phyloP scores from a whole-genome alignment of 768 basidiomycete species.

The Mycena albidolilacea region DNA sequence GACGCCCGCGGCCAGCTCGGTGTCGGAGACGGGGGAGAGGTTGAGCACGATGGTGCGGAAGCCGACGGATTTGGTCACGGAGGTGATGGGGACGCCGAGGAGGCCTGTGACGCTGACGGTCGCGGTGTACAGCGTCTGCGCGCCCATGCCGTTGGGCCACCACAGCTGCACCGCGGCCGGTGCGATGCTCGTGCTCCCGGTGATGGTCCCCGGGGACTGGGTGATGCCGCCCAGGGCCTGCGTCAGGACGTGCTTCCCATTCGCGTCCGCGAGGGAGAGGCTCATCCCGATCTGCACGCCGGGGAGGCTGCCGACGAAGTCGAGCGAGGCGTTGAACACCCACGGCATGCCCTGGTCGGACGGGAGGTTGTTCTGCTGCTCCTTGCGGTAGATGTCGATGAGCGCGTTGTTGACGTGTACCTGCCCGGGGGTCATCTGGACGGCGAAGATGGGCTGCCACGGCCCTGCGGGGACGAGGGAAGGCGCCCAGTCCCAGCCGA shows the following conservation, averaged over 20 bases:
- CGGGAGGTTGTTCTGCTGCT: conserved; percentile 27
- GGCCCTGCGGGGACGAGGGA: conserved; percentile 31
- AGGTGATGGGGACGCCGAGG: conserved; percentile 16
- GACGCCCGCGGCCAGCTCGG: conserved; percentile 13
- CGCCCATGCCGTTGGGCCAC: conserved; percentile 36
- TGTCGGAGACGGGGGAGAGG: conserved; percentile 11
- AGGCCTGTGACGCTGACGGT: conserved; percentile 6
- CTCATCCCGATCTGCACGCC: conserved; percentile 15
- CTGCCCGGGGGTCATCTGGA: conserved; percentile 23
- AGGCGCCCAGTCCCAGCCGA: conserved; percentile 34
- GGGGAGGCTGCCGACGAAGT: conserved; percentile 21
- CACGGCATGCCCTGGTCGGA: conserved; percentile 28
- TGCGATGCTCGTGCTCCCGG: conserved; percentile 26
- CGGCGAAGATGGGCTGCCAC: conserved; percentile 29
- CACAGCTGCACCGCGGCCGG: conserved; percentile 23
- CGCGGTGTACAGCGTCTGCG: conserved; percentile 33
- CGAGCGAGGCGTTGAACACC: conserved; percentile 28
- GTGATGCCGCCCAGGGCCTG: conserved; percentile 17
- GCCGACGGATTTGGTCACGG: conserved; percentile 15
- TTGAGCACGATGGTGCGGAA: conserved; percentile 36
- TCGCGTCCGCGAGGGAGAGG: conserved; percentile 23
- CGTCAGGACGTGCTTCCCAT: conserved; percentile 10
- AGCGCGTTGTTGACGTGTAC: conserved; percentile 27
- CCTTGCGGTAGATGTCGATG: conserved; percentile 34
- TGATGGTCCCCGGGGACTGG: conserved; percentile 16